phyloP scores from a whole-genome alignment of 1,284 basidiomycete species.

The Exobasidium rhododendri region DNA sequence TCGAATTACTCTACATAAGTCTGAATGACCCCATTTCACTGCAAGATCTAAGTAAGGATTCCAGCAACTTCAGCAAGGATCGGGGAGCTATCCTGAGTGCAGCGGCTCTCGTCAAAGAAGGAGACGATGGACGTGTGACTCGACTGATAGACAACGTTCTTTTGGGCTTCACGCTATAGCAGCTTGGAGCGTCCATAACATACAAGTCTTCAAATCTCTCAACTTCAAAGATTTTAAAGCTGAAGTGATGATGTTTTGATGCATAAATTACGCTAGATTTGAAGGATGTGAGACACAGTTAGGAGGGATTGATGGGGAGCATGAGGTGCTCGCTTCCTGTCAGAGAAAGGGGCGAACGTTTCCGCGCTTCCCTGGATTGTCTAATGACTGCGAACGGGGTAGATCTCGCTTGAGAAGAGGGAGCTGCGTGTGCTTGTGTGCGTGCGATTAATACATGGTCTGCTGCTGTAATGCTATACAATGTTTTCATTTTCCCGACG shows the following conservation, averaged over 20 bases:
- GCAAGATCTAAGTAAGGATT: conserved; percentile 30
- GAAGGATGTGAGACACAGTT: not conserved
- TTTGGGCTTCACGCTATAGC: conserved; percentile 60
- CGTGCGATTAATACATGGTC: too few species aligned
- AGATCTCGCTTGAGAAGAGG: too few species aligned
- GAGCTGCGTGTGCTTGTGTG: too few species aligned
- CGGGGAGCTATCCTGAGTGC: conserved; percentile 75
- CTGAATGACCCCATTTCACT: conserved; percentile 80
- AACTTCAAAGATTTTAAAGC: too few species aligned
- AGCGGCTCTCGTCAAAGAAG: conserved; percentile 69
- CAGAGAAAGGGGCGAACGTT: too few species aligned
- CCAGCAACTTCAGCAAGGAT: conserved; percentile 23
- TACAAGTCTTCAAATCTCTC: not conserved
- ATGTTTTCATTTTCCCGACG: too few species aligned
- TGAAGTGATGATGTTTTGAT: too few species aligned
- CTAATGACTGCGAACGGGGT: too few species aligned
- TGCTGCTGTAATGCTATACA: too few species aligned
- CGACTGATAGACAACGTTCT: conserved; percentile 90
- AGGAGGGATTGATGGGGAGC: not conserved
- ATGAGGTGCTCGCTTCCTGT: too few species aligned
- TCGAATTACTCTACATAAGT: conserved; percentile 79
- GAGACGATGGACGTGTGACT: conserved; percentile 64
- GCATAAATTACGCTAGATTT: not conserved
- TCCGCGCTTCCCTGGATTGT: too few species aligned
- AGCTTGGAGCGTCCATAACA: not conserved